Percentiles rank a stretch among this genome's conserved stretches.
These are phyloP conservation scores for Wickerhamomyces canadensis DNA, from an alignment of 805 yeast genomes.

Conservation along the genomic window DNA sequence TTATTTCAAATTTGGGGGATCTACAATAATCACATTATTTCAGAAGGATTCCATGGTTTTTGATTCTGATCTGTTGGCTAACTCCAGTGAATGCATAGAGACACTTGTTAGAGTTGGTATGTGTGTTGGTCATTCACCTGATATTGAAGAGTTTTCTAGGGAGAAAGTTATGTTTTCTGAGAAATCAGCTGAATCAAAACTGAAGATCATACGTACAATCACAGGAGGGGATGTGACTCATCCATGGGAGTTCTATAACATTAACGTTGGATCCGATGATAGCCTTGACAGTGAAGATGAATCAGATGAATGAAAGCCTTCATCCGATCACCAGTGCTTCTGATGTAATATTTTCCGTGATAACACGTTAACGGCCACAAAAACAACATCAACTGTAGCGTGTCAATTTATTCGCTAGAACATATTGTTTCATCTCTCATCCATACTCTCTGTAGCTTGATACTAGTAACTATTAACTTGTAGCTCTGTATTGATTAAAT, in stretches of 20 bases:
- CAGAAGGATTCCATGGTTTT: constrained; percentile 45
- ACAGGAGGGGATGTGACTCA: constrained; percentile 43
- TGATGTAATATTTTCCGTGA: too few relatives aligned
- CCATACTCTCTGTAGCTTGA: too few relatives aligned
- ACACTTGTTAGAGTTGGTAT: constrained; percentile 87
- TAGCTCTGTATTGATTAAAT: too few relatives aligned
- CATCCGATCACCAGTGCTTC: too few relatives aligned
- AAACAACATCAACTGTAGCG: too few relatives aligned
- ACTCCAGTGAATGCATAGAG: constrained; percentile 67
- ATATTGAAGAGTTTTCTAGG: constrained; percentile 43
- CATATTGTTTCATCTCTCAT: too few relatives aligned
- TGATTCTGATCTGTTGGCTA: constrained; percentile 68
- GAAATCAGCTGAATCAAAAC: constrained; percentile 40
- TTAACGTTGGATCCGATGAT: constrained; percentile 16
- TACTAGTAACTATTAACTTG: too few relatives aligned
- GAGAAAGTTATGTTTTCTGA: constrained; percentile 39
- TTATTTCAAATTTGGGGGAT: constrained; percentile 94
- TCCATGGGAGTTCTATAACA: constrained; percentile 24
- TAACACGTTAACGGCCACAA: too few relatives aligned
- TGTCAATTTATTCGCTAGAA: too few relatives aligned
- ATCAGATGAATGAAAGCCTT: too few relatives aligned
- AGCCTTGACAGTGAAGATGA: constrained; percentile 1
- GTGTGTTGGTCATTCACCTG: constrained; percentile 76
- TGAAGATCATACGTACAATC: constrained; percentile 48
- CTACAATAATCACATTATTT: constrained; percentile 70